Conservation (phyloP, 768 basidiomycete species). For the Tulasnella sp. region DNA sequence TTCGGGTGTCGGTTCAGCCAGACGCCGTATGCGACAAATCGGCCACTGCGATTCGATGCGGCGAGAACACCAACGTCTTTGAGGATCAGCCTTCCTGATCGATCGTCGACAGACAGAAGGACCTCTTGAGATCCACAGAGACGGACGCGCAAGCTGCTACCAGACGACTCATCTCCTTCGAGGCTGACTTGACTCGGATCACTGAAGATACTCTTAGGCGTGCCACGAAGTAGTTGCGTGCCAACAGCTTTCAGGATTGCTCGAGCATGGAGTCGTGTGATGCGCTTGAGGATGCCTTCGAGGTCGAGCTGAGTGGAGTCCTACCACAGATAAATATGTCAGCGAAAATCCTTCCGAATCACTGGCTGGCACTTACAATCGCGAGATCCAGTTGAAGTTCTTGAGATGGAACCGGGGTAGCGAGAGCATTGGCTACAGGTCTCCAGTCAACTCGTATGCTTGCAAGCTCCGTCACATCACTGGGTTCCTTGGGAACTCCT, state of each 20-base stretch:
- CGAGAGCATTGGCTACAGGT: conserved; percentile 67
- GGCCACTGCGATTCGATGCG: conserved; percentile 69
- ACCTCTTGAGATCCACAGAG: conserved; percentile 78
- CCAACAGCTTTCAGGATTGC: conserved; percentile 64
- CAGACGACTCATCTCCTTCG: conserved; percentile 10
- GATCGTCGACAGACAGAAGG: conserved; percentile 73
- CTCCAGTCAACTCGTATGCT: conserved; percentile 78
- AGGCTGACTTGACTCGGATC: background rate
- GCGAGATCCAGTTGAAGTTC: conserved; percentile 52
- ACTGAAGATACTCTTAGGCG: conserved; percentile 19
- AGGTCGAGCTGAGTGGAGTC: conserved; percentile 73
- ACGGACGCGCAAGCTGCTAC: conserved; percentile 62
- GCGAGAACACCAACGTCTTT: conserved; percentile 82
- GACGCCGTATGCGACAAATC: conserved; percentile 61
- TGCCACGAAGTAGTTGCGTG: conserved; percentile 20
- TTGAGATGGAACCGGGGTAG: conserved; percentile 56
- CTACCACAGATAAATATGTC: conserved; percentile 44
- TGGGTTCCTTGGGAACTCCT: conserved; percentile 48
- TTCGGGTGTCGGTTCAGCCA: conserved; percentile 71
- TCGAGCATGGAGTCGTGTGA: conserved; percentile 67
- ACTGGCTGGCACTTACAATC: background rate
- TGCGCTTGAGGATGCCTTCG: conserved; percentile 63
- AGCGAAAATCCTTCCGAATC: background rate
- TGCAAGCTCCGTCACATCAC: conserved; percentile 72
- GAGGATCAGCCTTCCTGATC: conserved; percentile 77